These are phyloP conservation scores for Pseudonitzschia pungens DNA, from an alignment of 108 stramenopile genomes.

Conservation along the genomic window DNA sequence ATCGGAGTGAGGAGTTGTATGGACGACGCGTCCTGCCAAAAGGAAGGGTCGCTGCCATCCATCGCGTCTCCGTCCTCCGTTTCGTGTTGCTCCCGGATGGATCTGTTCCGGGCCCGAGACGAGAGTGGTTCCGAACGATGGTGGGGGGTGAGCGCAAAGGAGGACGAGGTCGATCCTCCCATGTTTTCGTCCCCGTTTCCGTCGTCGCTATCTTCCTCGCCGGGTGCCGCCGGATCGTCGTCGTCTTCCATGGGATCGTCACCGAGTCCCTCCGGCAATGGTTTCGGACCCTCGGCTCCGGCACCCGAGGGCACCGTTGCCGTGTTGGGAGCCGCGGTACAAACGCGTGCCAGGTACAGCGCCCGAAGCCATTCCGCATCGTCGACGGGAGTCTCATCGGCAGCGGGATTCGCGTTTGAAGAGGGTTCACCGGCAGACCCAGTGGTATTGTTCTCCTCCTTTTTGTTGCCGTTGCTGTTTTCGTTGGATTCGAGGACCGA, in stretches of 20 bases:
- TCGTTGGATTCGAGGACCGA: neutral
- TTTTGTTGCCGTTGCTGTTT: neutral
- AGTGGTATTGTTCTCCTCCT: neutral
- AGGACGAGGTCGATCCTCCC: neutral
- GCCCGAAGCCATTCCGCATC: conserved; percentile 58
- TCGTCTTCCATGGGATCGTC: conserved; percentile 17
- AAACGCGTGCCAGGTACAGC: conserved; percentile 57
- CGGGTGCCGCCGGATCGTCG: neutral
- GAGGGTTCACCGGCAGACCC: neutral
- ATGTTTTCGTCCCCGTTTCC: conserved; percentile 7
- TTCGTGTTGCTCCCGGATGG: neutral
- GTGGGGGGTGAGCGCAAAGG: conserved; percentile 2
- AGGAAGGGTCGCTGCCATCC: conserved; percentile 7
- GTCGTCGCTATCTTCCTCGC: neutral
- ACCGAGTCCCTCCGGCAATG: neutral
- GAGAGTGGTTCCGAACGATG: neutral
- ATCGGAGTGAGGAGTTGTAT: conserved; percentile 30
- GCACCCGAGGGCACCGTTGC: neutral
- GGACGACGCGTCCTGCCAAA: conserved; percentile 32
- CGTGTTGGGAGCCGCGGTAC: conserved; percentile 28
- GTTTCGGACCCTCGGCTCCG: neutral
- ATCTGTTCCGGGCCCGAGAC: neutral
- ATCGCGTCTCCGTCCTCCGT: neutral
- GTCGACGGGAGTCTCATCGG: neutral
- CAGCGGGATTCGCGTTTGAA: neutral